Percentiles rank a stretch among this genome's conserved stretches.
phyloP scores from a whole-genome alignment of 441 rosid species.

The Erodium chrysanthum region DNA sequence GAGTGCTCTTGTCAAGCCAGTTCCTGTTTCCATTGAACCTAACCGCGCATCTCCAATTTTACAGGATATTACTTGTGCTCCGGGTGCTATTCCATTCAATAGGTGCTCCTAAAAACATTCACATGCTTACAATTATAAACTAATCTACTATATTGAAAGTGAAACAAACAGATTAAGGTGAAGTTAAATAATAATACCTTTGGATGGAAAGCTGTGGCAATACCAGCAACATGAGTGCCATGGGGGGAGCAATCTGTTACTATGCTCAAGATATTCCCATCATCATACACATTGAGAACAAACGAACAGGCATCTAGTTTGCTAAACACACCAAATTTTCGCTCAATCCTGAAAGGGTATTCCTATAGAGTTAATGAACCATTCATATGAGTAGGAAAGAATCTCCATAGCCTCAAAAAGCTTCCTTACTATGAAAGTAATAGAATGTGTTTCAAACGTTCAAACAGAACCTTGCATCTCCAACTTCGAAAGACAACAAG shows the following conservation, averaged over 20 bases:
- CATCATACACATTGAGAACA: conserved; percentile 71
- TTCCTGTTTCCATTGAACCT: conserved; percentile 97
- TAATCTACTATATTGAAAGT: conserved; percentile 19
- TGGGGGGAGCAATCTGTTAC: conserved; percentile 96
- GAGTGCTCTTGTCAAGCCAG: conserved; percentile 87
- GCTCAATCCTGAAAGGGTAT: conserved; percentile 56
- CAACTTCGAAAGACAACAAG: background rate
- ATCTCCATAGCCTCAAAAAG: conserved; percentile 1
- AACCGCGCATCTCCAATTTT: conserved; percentile 93
- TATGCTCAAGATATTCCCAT: conserved; percentile 75
- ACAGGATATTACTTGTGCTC: conserved; percentile 92
- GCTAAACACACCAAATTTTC: conserved; percentile 83
- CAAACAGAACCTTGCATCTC: background rate
- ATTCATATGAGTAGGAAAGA: background rate
- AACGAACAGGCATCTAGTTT: conserved; percentile 88
- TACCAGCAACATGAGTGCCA: conserved; percentile 98
- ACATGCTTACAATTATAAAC: conserved; percentile 18
- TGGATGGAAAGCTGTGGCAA: conserved; percentile 84
- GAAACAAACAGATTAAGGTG: conserved; percentile 14
- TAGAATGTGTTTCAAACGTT: conserved; percentile 5
- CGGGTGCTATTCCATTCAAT: conserved; percentile 93
- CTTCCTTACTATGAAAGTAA: background rate
- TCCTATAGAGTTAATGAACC: conserved; percentile 17
- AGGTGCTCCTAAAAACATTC: conserved; percentile 54
- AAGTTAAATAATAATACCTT: conserved; percentile 43